Evolutionary conservation across 805 yeast species (phyloP), one percentile per base, ranked within the genome.

Genomic region (Wickerhamomyces bovis): DNA sequence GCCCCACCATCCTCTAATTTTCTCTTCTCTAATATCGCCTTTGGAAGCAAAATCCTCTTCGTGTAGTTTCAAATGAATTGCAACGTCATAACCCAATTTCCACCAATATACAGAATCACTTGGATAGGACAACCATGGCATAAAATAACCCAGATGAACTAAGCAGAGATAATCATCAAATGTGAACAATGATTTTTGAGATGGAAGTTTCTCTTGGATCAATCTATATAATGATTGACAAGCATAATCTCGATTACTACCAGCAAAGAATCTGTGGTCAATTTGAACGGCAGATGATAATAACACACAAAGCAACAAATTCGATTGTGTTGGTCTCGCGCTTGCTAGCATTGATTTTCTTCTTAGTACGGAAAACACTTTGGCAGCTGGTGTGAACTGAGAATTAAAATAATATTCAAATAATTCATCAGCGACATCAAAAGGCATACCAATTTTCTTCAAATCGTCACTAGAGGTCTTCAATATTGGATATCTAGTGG

Each of bases 1-100:
- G 9, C 66, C 60, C 73, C 74, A 69, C 73, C 73, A 70, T 2
- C 63, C 58, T 20, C 75, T 57, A 21, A 72, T 55, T 43, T 63
- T 57, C 46, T 70, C 75, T 44, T 70, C 75, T 25, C 63, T 56
- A 2, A 46, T 25, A 42, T 66, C 71, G 31, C 22, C 23, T 6
- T 44, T n/a, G 39, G 31, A 22, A 2, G 44, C n/a, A 3, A 25
- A 12, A n/a, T 46, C 39, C 20, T 31, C 31, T 16, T 43, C 47
- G 39, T 48, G 45, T 12, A 57, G 43, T 2, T 35, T 43, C 15
- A 54, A 33, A 1, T 7, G 11, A 3, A 23, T 18, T 4, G 52
- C 47, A 6, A 57, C 41, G 4, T 51, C 47, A 44, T 53, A 52
- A 10, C 56, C 48, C 19, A 55, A 20, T 39, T 46, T 44, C 61